Conservation (phyloP, 345 rosid species). For the Euphorbia lathyris region DNA sequence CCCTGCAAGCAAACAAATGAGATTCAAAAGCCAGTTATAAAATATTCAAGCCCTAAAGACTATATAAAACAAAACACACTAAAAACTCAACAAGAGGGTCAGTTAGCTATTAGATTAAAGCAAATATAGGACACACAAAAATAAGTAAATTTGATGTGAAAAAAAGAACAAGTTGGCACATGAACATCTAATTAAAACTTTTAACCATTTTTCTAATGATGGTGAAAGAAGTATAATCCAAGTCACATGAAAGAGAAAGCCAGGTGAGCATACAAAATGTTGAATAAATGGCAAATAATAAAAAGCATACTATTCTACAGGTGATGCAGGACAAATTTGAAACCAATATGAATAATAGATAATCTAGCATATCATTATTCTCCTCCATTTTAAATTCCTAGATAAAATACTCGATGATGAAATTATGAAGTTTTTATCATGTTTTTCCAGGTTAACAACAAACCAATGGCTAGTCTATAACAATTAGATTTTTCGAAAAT, state of each 20-base stretch:
- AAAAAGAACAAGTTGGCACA: background rate
- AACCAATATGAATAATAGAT: background rate
- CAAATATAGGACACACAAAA: constrained; percentile 7
- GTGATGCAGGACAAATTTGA: background rate
- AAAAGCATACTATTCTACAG: too few species aligned
- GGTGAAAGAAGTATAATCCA: background rate
- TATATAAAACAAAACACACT: background rate
- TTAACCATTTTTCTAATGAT: background rate
- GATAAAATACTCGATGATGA: too few species aligned
- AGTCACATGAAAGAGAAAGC: background rate
- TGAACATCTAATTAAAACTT: background rate
- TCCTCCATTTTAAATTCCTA: background rate
- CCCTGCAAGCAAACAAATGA: constrained; percentile 52
- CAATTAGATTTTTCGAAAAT: too few species aligned
- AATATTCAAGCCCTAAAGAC: constrained; percentile 14
- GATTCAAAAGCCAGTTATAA: constrained; percentile 17
- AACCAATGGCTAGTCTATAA: too few species aligned
- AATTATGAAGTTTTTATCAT: too few species aligned
- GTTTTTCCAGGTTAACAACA: too few species aligned
- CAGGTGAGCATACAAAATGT: background rate
- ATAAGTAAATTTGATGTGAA: background rate
- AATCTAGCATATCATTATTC: background rate
- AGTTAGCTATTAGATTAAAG: background rate
- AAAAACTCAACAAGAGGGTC: background rate
- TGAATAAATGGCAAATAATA: too few species aligned